Percentiles rank a stretch among this genome's conserved stretches.
phyloP scores from a whole-genome alignment of 148 eudicot species.

The Rhododendron williamsianum region DNA sequence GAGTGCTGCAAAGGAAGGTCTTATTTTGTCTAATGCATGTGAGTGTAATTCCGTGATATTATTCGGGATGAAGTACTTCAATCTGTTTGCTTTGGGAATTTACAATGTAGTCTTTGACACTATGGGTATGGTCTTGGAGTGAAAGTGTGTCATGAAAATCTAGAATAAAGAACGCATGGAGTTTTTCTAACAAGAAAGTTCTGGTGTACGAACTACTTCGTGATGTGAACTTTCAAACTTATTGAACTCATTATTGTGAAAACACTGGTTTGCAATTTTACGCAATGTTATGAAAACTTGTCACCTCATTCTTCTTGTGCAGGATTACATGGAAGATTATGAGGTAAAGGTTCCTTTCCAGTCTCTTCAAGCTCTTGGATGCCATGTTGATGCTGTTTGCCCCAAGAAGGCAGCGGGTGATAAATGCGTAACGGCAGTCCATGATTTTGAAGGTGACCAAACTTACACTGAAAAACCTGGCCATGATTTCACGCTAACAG shows the following conservation, averaged over 20 bases:
- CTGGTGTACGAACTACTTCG: background rate
- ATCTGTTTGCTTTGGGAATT: background rate
- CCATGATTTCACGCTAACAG: slow-evolving; percentile 69
- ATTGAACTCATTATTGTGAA: background rate
- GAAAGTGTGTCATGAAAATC: background rate
- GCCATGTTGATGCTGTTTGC: slow-evolving; percentile 95
- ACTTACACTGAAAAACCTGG: slow-evolving; percentile 97
- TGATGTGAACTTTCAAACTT: background rate
- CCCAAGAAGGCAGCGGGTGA: slow-evolving; percentile 79
- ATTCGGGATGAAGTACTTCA: background rate
- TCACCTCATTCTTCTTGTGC: slow-evolving; percentile 8
- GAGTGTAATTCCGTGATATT: background rate
- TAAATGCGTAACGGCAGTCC: slow-evolving; percentile 81
- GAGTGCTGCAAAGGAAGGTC: background rate
- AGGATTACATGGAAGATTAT: slow-evolving; percentile 99
- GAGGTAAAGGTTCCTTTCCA: slow-evolving; percentile 95
- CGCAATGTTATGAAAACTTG: background rate
- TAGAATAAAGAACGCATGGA: background rate
- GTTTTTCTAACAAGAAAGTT: background rate
- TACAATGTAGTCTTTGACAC: background rate
- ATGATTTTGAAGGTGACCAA: slow-evolving; percentile 98
- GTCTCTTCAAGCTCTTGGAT: slow-evolving; percentile 91
- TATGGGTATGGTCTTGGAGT: background rate
- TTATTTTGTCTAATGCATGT: background rate
- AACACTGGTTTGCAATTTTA: background rate